These are phyloP conservation scores for Cryptosporidium ubiquitum DNA, from an alignment of 169 alveolate species.

Conservation along the genomic window DNA sequence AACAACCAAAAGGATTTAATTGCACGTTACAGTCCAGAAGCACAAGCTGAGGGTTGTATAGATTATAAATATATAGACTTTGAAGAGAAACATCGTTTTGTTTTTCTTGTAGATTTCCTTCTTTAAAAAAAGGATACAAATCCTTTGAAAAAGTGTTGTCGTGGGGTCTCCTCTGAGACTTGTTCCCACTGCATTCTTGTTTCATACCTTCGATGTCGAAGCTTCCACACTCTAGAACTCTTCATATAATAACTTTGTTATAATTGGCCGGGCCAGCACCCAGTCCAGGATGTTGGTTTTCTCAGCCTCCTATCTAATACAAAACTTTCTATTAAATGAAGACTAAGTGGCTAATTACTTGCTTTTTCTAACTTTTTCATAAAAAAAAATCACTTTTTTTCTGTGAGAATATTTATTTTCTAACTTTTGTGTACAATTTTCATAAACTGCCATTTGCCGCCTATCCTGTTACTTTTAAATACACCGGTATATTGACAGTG, in stretches of 20 bases:
- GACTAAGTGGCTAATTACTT: background rate
- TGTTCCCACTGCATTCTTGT: background rate
- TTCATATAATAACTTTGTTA: constrained; percentile 4
- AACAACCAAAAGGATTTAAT: constrained; percentile 57
- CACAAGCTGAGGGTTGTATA: constrained; percentile 48
- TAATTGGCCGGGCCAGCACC: constrained; percentile 2
- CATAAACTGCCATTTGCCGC: constrained; percentile 13
- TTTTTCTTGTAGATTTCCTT: background rate
- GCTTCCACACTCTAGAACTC: background rate
- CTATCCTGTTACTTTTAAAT: background rate
- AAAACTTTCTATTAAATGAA: background rate
- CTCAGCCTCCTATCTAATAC: background rate
- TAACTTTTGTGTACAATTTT: background rate
- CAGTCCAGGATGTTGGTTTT: background rate
- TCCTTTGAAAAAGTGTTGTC: background rate
- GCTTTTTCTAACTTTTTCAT: background rate
- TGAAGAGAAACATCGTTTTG: constrained; percentile 1
- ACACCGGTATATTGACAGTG: background rate
- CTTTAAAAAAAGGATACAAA: background rate
- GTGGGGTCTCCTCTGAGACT: background rate
- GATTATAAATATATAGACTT: constrained; percentile 40
- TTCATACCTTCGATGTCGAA: background rate
- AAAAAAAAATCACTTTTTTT: background rate
- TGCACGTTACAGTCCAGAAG: constrained; percentile 47
- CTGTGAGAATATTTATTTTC: constrained; percentile 8